Evolutionary conservation across 83 land plant species (phyloP).

Genomic region (Picea abies): DNA sequence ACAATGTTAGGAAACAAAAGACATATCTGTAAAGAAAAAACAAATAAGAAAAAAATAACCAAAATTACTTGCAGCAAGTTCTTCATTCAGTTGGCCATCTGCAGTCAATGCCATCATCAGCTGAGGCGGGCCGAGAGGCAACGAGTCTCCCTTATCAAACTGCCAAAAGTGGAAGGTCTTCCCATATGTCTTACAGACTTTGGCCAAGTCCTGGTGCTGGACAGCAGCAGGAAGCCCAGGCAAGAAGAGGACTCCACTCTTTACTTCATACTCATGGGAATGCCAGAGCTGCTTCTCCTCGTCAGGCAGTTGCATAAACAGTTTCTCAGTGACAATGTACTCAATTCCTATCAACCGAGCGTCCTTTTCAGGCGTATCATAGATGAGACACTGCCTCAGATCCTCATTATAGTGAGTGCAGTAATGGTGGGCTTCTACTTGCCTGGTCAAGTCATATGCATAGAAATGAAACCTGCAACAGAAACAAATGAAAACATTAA

Average conservation of each 20-base stretch:
- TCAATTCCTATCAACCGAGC: slow-evolving; percentile 87
- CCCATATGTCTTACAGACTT: slow-evolving; percentile 82
- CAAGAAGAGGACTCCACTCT: slow-evolving; percentile 83
- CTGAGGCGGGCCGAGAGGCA: slow-evolving; percentile 87
- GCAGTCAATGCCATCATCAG: slow-evolving; percentile 84
- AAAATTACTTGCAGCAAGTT: slow-evolving; percentile 41
- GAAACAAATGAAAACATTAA: too few relatives aligned
- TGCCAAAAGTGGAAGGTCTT: slow-evolving; percentile 95
- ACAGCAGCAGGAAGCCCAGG: slow-evolving; percentile 75
- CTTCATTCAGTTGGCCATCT: slow-evolving; percentile 77
- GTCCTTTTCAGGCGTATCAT: slow-evolving; percentile 58
- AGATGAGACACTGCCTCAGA: slow-evolving; percentile 6
- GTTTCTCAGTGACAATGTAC: slow-evolving; percentile 74
- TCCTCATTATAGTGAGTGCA: slow-evolving; percentile 88
- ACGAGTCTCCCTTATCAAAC: slow-evolving; percentile 75
- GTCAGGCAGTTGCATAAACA: slow-evolving; percentile 79
- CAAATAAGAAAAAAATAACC: too few relatives aligned
- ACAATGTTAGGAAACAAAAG: too few relatives aligned
- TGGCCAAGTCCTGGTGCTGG: slow-evolving; percentile 58
- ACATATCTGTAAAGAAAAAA: too few relatives aligned
- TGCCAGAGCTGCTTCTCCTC: slow-evolving; percentile 95
- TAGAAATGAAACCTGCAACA: slow-evolving; percentile 79
- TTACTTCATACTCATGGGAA: slow-evolving; percentile 94
- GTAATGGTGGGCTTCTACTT: slow-evolving; percentile 94
- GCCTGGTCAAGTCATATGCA: slow-evolving; percentile 84